phyloP scores from a whole-genome alignment of 2,329 filamentous ascomycete species.

The Pestalotiopsis fici region DNA sequence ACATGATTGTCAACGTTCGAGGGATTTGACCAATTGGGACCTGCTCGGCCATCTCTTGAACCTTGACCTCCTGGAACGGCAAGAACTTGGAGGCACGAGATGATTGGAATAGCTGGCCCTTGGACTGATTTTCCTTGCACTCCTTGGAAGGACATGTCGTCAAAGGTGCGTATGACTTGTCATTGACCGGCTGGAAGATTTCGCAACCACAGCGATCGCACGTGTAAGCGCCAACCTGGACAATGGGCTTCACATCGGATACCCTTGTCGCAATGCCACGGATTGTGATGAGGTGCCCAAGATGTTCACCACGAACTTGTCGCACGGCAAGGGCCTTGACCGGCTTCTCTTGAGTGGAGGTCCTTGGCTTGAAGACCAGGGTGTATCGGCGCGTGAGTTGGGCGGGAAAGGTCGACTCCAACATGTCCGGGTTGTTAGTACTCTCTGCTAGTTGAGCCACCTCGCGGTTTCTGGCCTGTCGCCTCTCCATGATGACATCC shows the following conservation, averaged over 20 bases:
- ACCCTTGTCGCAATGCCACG: conserved; percentile 93
- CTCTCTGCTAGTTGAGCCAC: conserved; percentile 68
- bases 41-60: conserved; percentile 99
- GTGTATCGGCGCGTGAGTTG: conserved; percentile 93
- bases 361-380: conserved; percentile 90
- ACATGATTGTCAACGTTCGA: conserved; percentile 84
- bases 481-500: conserved; percentile 93
- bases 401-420: conserved; percentile 82
- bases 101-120: conserved; percentile 90
- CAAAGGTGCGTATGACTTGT: conserved; percentile 88
- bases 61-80: conserved; percentile 97
- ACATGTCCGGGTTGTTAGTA: conserved; percentile 62
- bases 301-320: conserved; percentile 87
- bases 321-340: conserved; percentile 80
- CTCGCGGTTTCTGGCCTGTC: conserved; percentile 81
- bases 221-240: conserved; percentile 97
- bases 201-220: conserved; percentile 96
- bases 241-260: conserved; percentile 94
- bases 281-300: conserved; percentile 91
- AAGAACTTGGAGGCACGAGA: conserved; percentile 96
- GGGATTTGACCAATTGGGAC: conserved; percentile 98
- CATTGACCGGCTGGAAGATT: conserved; percentile 93
- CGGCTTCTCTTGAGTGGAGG: conserved; percentile 66
- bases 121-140: conserved; percentile 86
- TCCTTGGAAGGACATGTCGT: conserved; percentile 86